phyloP scores from a whole-genome alignment of 768 basidiomycete species.

The Leccinum sublutescens region DNA sequence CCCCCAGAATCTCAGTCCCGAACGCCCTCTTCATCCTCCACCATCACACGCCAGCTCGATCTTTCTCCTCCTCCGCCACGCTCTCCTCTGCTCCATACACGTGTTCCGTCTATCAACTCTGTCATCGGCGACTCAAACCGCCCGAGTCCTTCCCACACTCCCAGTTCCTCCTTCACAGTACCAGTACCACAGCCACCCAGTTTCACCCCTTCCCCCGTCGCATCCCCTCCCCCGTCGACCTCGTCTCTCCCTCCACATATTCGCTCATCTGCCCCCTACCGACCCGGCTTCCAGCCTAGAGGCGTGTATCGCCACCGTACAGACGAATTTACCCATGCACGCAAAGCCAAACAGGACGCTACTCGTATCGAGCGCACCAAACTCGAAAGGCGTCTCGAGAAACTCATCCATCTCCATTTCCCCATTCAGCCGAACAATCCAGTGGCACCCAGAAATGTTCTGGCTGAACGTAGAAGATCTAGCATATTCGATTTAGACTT shows the following conservation, averaged over 20 bases:
- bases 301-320: conserved; percentile 80
- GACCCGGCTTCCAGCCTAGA: conserved; percentile 90
- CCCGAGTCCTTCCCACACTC: conserved; percentile 14
- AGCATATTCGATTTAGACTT: conserved; percentile 75
- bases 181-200: conserved; percentile 14
- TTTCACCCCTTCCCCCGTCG: conserved; percentile 21
- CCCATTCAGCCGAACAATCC: conserved; percentile 31
- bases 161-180: neutral
- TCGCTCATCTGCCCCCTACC: conserved; percentile 61
- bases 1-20: conserved; percentile 24
- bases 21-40: conserved; percentile 19
- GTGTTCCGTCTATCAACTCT: conserved; percentile 34
- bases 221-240: conserved; percentile 22
- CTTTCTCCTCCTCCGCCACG: conserved; percentile 20
- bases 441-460: conserved; percentile 2
- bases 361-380: conserved; percentile 79
- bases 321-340: conserved; percentile 65
- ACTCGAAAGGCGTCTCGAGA: conserved; percentile 83
- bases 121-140: conserved; percentile 7
- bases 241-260: conserved; percentile 20
- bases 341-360: conserved; percentile 37
- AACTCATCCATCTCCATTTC: conserved; percentile 76
- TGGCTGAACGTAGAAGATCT: conserved; percentile 45
- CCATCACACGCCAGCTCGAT: conserved; percentile 25
- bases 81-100: conserved; percentile 27